These are phyloP conservation scores for Saussurea involucrata DNA, from an alignment of 129 eudicot species.

Conservation along the genomic window DNA sequence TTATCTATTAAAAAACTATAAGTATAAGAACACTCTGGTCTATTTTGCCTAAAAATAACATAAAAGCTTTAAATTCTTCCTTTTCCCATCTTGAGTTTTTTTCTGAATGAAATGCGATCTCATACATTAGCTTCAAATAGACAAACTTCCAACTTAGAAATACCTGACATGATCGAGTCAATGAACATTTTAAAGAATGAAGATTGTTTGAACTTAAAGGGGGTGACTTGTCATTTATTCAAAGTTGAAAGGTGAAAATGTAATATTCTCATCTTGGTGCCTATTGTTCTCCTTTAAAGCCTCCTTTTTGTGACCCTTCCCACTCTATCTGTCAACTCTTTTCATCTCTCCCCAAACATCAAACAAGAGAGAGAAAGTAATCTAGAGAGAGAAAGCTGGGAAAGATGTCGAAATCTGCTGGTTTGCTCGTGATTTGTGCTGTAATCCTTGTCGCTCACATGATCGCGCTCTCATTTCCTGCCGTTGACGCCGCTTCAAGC, in stretches of 20 bases:
- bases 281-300: constrained; percentile 19
- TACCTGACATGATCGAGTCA: neutral
- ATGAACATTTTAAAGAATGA: neutral
- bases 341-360: constrained; percentile 4
- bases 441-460: constrained; percentile 26
- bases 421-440: constrained; percentile 35
- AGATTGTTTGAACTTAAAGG: neutral
- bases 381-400: constrained; percentile 9
- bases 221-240: neutral
- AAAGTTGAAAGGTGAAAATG: neutral
- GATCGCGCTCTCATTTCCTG: constrained; percentile 19
- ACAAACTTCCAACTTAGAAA: too few relatives aligned
- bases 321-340: constrained; percentile 21
- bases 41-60: neutral
- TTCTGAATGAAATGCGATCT: too few relatives aligned
- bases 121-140: too few relatives aligned
- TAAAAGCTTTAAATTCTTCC: neutral
- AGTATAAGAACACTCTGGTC: neutral
- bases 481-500: constrained; percentile 22
- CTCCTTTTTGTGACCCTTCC: constrained; percentile 10
- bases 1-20: neutral
- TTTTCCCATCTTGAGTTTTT: neutral
- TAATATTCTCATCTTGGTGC: neutral
- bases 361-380: constrained; percentile 19
- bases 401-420: constrained; percentile 31